Evolutionary conservation across 2,329 filamentous ascomycete species (phyloP).

Genomic region (Huntiella savannae): DNA sequence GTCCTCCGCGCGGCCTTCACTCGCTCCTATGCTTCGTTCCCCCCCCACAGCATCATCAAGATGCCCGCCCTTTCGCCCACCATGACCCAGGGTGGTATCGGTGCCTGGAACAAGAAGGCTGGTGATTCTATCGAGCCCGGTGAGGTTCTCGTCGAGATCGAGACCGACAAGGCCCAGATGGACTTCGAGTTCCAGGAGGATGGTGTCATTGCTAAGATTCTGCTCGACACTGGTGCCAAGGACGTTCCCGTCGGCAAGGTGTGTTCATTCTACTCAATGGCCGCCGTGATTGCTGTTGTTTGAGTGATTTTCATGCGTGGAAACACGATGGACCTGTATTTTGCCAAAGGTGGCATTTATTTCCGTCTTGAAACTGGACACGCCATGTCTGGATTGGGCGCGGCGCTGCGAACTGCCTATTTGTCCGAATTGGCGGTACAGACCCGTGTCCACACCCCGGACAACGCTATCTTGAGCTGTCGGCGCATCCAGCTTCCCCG

Average conservation of each 20-base stretch:
- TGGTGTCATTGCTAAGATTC: conserved; percentile 80
- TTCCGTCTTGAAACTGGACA: not conserved
- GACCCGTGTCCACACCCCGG: not conserved
- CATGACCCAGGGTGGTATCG: conserved; percentile 94
- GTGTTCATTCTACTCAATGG: conserved; percentile 24
- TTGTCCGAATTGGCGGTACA: not conserved
- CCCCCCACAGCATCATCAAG: conserved; percentile 82
- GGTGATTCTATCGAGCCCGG: conserved; percentile 76
- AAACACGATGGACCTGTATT: too few species aligned
- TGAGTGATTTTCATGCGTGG: not conserved
- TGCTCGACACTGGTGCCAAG: conserved; percentile 85
- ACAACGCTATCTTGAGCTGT: too few species aligned
- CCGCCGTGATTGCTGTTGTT: too few species aligned
- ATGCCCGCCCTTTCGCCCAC: conserved; percentile 97
- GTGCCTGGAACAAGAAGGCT: conserved; percentile 91
- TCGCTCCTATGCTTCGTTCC: conserved; percentile 65
- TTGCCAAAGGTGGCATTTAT: not conserved
- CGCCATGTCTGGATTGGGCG: not conserved
- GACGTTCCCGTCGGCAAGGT: conserved; percentile 89
- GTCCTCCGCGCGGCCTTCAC: conserved; percentile 30
- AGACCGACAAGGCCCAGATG: conserved; percentile 99
- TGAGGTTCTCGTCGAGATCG: conserved; percentile 92
- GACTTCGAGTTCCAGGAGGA: conserved; percentile 99
- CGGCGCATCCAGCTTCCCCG: too few species aligned
- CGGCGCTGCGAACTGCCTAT: not conserved